A percentile compares a stretch with the other conserved stretches of the same genome.
Conservation (phyloP, 2,329 filamentous ascomycete genomes). For the Grosmannia huntii region DNA sequence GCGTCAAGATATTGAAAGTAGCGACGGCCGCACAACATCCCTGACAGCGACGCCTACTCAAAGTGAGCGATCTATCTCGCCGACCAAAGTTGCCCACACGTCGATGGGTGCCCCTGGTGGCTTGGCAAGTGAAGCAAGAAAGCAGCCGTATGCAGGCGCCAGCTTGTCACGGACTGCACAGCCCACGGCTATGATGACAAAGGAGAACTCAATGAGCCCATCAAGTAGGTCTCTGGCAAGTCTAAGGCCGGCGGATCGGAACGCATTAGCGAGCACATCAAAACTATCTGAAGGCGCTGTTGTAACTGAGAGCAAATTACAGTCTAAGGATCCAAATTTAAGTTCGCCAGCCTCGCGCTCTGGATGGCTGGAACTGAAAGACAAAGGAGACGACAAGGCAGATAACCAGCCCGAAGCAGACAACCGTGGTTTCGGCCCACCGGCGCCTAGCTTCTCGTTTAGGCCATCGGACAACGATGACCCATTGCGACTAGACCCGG, state of each 20-base stretch:
- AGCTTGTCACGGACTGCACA: conserved; percentile 10
- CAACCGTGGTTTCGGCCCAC: conserved; percentile 23
- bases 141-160: conserved; percentile 25
- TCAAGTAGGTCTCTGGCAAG: conserved; percentile 19
- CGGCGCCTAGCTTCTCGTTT: conserved; percentile 42
- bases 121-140: conserved; percentile 32
- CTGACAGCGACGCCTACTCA: conserved; percentile 21
- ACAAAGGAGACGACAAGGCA: background rate
- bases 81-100: conserved; percentile 28
- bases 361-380: background rate
- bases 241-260: background rate
- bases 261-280: background rate
- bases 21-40: conserved; percentile 21
- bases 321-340: background rate
- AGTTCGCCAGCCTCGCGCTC: background rate
- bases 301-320: background rate
- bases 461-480: conserved; percentile 28
- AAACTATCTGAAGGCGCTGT: background rate
- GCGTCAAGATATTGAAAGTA: conserved; percentile 53
- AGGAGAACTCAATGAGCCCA: conserved; percentile 21
- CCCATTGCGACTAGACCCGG: conserved; percentile 21
- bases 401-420: background rate
- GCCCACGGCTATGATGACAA: background rate
- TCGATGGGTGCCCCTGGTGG: conserved; percentile 25
- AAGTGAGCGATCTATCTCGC: conserved; percentile 45